phyloP scores from a whole-genome alignment of 2,329 filamentous ascomycete species.

The Incumbomyces lentus region DNA sequence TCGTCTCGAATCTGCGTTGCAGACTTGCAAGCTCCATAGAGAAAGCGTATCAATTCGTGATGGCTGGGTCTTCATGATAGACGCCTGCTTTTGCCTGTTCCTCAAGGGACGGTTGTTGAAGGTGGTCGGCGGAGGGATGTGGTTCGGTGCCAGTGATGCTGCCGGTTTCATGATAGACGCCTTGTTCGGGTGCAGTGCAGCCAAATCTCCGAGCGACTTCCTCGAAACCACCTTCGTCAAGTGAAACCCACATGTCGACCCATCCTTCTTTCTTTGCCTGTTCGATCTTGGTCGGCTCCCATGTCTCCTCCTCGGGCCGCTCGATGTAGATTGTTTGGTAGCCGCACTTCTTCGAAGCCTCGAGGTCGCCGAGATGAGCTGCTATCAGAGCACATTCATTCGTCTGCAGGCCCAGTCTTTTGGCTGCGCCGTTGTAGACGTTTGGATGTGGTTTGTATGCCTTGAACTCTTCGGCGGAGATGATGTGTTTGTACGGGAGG shows the following conservation, averaged over 20 bases:
- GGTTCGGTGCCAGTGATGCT: neutral
- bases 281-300: slow-evolving; percentile 40
- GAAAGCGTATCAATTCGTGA: too few relatives aligned
- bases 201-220: slow-evolving; percentile 43
- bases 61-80: slow-evolving; percentile 4
- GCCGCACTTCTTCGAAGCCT: slow-evolving; percentile 54
- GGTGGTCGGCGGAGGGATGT: neutral
- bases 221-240: slow-evolving; percentile 42
- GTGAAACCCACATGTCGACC: slow-evolving; percentile 53
- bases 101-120: neutral
- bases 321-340: slow-evolving; percentile 66
- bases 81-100: neutral
- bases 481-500: slow-evolving; percentile 52
- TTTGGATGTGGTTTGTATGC: slow-evolving; percentile 62
- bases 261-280: slow-evolving; percentile 46
- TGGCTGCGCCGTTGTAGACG: slow-evolving; percentile 58
- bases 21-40: too few relatives aligned
- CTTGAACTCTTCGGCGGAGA: slow-evolving; percentile 60
- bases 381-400: slow-evolving; percentile 65
- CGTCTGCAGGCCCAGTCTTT: slow-evolving; percentile 46
- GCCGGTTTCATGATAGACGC: slow-evolving; percentile 1
- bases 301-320: slow-evolving; percentile 55
- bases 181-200: neutral
- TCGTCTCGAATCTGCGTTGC: too few relatives aligned
- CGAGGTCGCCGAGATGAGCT: slow-evolving; percentile 60